Evolutionary conservation across 257 asterid species (phyloP), one percentile per base, ranked within the genome.

Genomic region (Ilex asprella): DNA sequence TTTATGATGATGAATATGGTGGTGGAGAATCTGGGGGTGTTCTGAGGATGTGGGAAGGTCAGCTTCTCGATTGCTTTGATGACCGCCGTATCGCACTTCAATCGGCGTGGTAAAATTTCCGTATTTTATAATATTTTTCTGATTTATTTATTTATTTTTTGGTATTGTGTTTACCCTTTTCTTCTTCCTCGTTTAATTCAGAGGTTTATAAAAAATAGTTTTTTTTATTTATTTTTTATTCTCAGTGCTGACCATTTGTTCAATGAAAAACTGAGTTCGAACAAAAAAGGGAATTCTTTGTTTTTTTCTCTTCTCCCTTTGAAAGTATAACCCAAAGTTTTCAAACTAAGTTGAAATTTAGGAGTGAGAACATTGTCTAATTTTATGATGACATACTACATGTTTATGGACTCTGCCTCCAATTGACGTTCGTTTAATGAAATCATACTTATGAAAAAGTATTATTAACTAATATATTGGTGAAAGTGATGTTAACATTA

Each of bases 21-120:
- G 67, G 16, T 30, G 31, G 63, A 11, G 68, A 67, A 61, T 68
- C 39, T 55, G 81, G 78, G 27, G 97, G 90, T 30, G 86, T 76
- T 56, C 75, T 86, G 43, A 81, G 99, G 79, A 85, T 92, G 99
- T 92, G 97, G 99, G 99, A 92, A 64, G 97, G 99, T 30, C 96
- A 83, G 71, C 82, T 92, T 59, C 61, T 92, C 32, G 97, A 89
- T 67, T 86, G 85, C 76, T 75, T 82, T 14, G 95, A 92, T 44
- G 91, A 87, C 67, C 89, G 81, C 15, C 81, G 72, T 21, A 69
- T 92, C 32, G 99, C 96, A 65, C 58, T 92, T 56, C 90, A 92
- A 77, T 85, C 99, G 35, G 52, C 80, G 69, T 92, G 97, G 97
- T 89, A 75, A 68, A 12, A 8, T 0, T 30, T 31, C 11, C 27